Evolutionary conservation across 305 asterid genomes (phyloP), one percentile per base, ranked within the genome.

Genomic region (Solanum hybrid): DNA sequence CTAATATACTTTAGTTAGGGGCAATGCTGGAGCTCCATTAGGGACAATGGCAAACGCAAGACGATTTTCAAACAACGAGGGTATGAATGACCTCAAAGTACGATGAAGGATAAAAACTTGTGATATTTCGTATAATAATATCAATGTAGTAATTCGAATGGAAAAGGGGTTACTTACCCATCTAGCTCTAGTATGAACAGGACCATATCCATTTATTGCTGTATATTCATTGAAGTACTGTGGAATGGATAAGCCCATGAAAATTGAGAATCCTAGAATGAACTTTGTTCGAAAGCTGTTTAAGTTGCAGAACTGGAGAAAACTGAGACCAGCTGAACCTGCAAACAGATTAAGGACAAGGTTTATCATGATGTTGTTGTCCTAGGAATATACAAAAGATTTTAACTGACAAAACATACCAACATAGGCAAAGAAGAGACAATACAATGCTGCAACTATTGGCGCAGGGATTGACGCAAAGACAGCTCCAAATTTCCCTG

Each of bases 381-480:
- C 89, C 29, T 72, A 8, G 9, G 4, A 34, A 13, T 26, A 37
- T 38, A 71, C 27, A 17, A 26, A 22, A 5, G 22, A 66, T 64
- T 64, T 7, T 71, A 75, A 7, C 26, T 20, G 24, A 31, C 35
- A 8, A 77, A 13, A 90, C 98, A 7, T 93, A 97, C 99, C 99
- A 34, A 97, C 98, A 85, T 96, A 97, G 80, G 99, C 99, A 75
- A 96, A 97, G 90, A 97, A 95, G 90, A 96, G 89, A 93, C 99
- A 97, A 77, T 97, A 97, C 82, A 96, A 88, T 31, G 98, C 99
- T 89, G 99, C 98, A 75, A 97, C 84, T 10, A 97, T 97, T 3
- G 99, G 97, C 75, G 98, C 94, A 31, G 99, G 99, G 88, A 96
- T 96, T 60, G 99, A 97, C 79, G 99, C 99, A 89, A 97, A 97